Evolutionary conservation across 164 flowering plant genomes (phyloP).

Genomic region (Buxus sempervirens): DNA sequence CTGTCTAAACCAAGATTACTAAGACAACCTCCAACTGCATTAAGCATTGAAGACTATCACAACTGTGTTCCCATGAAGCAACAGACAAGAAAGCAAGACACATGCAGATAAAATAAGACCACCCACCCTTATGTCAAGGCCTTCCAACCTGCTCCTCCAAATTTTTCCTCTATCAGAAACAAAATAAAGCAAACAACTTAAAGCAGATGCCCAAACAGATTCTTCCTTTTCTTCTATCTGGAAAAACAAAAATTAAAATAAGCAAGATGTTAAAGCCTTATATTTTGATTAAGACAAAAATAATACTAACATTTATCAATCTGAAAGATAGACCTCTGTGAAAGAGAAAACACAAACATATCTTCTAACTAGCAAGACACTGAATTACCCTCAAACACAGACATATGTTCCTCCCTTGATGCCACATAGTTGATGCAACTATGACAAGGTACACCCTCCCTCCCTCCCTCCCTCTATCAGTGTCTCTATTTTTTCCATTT

Average conservation of each 20-base stretch:
- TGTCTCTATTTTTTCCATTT: too few species aligned
- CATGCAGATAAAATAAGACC: neutral
- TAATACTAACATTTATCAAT: too few species aligned
- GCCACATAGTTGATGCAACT: too few species aligned
- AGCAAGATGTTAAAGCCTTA: constrained; percentile 1
- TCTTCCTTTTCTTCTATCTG: constrained; percentile 94
- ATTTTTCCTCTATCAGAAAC: constrained; percentile 88
- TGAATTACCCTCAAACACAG: neutral
- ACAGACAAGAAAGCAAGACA: neutral
- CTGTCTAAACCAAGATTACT: neutral
- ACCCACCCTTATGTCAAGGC: constrained; percentile 97
- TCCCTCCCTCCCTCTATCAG: too few species aligned
- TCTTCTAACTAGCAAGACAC: neutral
- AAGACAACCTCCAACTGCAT: neutral
- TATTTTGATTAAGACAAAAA: too few species aligned
- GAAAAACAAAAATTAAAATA: neutral
- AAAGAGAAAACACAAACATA: neutral
- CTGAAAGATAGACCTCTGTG: too few species aligned
- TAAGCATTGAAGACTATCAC: neutral
- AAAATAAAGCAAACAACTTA: constrained; percentile 92
- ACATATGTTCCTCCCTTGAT: too few species aligned
- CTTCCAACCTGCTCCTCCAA: constrained; percentile 63
- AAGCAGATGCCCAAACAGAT: constrained; percentile 90
- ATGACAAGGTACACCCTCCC: too few species aligned
- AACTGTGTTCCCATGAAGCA: neutral